These are phyloP conservation scores for Cercospora sp. DNA, from an alignment of 2,329 filamentous ascomycete species.

Conservation along the genomic window DNA sequence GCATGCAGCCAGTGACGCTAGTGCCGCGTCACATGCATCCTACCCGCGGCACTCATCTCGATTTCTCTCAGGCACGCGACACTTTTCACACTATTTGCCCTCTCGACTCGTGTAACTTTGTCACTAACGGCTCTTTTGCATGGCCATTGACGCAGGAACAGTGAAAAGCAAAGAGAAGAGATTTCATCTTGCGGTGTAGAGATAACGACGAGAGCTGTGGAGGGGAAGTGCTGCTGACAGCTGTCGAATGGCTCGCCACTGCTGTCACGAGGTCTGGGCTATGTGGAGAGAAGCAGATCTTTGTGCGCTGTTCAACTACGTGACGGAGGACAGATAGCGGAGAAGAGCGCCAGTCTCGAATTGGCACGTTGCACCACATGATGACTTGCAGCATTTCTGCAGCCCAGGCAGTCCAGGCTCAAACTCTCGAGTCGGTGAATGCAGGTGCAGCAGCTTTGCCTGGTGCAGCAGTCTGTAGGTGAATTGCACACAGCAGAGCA, in stretches of 20 bases:
- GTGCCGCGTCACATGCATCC: constrained; percentile 5
- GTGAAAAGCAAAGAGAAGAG: not conserved
- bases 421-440: too few relatives aligned
- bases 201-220: not conserved
- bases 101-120: not conserved
- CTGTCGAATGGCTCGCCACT: not conserved
- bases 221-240: not conserved
- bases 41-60: not conserved
- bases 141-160: not conserved
- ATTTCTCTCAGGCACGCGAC: not conserved
- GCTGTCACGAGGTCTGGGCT: not conserved
- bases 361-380: not conserved
- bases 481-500: not conserved
- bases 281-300: not conserved
- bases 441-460: too few relatives aligned
- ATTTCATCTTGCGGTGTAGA: not conserved
- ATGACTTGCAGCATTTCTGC: not conserved
- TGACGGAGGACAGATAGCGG: not conserved
- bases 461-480: not conserved
- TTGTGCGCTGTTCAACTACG: not conserved
- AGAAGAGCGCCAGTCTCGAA: not conserved
- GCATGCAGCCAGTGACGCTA: not conserved
- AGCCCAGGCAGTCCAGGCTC: too few relatives aligned
- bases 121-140: not conserved
- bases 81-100: not conserved